Conservation (phyloP, 2,329 filamentous ascomycete genomes). For the Calonectria fujianensis region DNA sequence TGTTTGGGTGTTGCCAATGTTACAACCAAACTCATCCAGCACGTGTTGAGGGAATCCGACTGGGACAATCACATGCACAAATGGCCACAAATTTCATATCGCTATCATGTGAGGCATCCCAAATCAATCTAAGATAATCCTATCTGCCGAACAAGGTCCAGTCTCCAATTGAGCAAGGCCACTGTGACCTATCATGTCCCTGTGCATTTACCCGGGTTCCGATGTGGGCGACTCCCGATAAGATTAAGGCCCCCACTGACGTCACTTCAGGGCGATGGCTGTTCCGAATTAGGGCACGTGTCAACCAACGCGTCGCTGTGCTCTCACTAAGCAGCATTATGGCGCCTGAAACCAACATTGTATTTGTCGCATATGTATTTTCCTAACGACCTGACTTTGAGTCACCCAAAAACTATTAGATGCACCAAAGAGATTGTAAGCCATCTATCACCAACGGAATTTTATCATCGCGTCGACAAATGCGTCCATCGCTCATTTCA, state of each 20-base stretch:
- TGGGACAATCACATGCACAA: neutral
- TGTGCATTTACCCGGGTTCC: neutral
- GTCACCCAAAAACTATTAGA: neutral
- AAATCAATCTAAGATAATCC: neutral
- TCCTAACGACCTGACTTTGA: neutral
- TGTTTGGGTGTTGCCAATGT: too few species aligned
- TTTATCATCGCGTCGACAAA: neutral
- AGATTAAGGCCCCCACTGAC: constrained; percentile 3
- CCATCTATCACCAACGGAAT: neutral
- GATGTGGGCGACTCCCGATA: neutral
- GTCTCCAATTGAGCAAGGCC: neutral
- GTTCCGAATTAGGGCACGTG: constrained; percentile 1
- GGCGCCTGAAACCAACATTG: neutral
- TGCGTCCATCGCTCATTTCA: neutral
- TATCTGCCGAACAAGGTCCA: neutral
- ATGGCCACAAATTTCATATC: neutral
- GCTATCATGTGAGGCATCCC: neutral
- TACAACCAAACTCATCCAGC: too few species aligned
- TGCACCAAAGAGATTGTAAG: neutral
- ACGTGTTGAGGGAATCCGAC: too few species aligned
- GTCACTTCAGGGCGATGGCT: neutral
- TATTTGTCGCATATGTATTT: neutral
- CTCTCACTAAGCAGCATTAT: neutral
- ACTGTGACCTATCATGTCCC: neutral
- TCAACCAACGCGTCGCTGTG: neutral